Evolutionary conservation across 768 basidiomycete species (phyloP).

Genomic region (Russula earlei): DNA sequence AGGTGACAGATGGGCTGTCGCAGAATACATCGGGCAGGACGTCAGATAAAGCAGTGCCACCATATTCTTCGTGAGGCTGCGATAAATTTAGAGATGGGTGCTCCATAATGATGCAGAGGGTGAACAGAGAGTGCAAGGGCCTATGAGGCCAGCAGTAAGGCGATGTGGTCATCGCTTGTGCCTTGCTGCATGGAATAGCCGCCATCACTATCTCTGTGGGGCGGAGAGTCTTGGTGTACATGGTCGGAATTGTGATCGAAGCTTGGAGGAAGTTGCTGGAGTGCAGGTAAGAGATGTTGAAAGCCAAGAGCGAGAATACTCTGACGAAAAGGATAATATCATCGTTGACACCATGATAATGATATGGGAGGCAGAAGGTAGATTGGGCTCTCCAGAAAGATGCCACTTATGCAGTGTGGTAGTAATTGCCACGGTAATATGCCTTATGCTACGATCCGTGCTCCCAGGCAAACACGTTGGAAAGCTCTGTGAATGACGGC

Average conservation of each 20-base stretch:
- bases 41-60: neutral
- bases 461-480: neutral
- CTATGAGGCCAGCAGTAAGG: constrained; percentile 3
- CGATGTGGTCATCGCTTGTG: neutral
- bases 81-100: neutral
- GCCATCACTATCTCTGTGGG: neutral
- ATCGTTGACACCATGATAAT: too few relatives aligned
- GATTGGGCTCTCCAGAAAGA: neutral
- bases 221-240: neutral
- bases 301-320: constrained; percentile 12
- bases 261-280: constrained; percentile 3
- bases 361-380: neutral
- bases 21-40: neutral
- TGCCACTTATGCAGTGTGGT: neutral
- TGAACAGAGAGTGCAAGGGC: neutral
- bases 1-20: neutral
- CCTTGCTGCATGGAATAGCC: neutral
- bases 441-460: neutral
- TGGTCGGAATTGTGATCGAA: neutral
- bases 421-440: constrained; percentile 2
- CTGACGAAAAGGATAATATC: too few relatives aligned
- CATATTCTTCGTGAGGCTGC: neutral
- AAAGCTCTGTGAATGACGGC: neutral
- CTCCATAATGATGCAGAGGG: constrained; percentile 4
- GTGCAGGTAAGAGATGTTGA: constrained; percentile 4